Evolutionary conservation across 176 grass and related monocot genomes (phyloP).

Genomic region (Alopecurus myosuroides): DNA sequence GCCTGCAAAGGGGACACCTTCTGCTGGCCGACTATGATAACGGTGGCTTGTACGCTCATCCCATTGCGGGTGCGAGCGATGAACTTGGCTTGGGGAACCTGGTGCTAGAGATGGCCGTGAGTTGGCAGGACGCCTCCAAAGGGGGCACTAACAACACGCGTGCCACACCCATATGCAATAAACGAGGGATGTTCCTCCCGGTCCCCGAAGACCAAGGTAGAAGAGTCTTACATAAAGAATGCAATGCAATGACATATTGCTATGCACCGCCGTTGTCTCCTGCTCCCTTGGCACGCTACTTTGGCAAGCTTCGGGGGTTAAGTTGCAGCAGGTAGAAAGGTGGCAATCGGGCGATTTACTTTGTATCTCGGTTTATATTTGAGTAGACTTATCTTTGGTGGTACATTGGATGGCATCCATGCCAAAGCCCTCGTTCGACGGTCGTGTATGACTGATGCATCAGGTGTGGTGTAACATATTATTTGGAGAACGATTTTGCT

Average conservation of each 20-base stretch:
- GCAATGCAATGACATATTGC: background rate
- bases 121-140: background rate
- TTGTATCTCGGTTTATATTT: no score
- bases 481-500: no score
- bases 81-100: background rate
- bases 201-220: background rate
- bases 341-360: background rate
- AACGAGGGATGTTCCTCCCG: background rate
- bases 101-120: background rate
- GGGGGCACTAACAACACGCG: background rate
- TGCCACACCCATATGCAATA: background rate
- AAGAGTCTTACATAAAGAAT: background rate
- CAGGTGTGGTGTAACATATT: no score
- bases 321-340: background rate
- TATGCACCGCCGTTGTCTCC: background rate
- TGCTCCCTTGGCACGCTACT: background rate
- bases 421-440: no score
- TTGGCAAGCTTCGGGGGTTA: background rate
- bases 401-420: no score
- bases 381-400: no score
- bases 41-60: background rate
- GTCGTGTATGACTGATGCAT: no score
- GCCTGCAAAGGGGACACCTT: background rate
- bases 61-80: background rate
- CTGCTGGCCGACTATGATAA: background rate